These are phyloP conservation scores for Trypanosomatidae sp. DNA, from an alignment of 208 protist genomes.

Conservation along the genomic window DNA sequence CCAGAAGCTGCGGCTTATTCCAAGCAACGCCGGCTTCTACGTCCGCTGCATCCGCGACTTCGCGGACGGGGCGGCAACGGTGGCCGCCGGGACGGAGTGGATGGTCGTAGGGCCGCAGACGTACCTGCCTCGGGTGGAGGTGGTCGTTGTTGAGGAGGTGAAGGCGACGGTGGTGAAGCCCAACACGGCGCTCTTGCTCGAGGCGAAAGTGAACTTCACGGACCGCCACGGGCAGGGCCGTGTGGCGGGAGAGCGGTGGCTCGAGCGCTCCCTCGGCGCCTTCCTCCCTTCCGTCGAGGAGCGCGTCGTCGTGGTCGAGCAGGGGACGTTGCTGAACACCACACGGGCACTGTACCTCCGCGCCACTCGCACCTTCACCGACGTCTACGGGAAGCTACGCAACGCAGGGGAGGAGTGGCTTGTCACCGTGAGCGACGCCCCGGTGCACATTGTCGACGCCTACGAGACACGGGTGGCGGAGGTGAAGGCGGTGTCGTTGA, in stretches of 20 bases:
- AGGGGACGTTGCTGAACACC: constrained; percentile 80
- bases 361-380: constrained; percentile 76
- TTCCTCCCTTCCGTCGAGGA: constrained; percentile 92
- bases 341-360: constrained; percentile 78
- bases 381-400: constrained; percentile 76
- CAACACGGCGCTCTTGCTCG: constrained; percentile 87
- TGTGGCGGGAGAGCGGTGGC: constrained; percentile 89
- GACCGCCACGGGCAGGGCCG: constrained; percentile 66
- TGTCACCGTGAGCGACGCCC: constrained; percentile 77
- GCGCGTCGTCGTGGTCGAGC: constrained; percentile 59
- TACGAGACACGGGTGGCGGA: constrained; percentile 76
- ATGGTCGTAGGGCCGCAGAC: constrained; percentile 88
- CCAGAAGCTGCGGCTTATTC: constrained; percentile 74
- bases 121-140: constrained; percentile 91
- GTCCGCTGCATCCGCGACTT: constrained; percentile 85
- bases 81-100: constrained; percentile 91
- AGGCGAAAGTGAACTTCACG: constrained; percentile 67
- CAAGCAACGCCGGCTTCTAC: constrained; percentile 78
- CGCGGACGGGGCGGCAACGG: constrained; percentile 9
- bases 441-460: constrained; percentile 88
- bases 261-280: constrained; percentile 74
- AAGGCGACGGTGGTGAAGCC: constrained; percentile 70
- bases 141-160: constrained; percentile 76
- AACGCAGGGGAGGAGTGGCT: constrained; percentile 87
- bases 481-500: constrained; percentile 80